Evolutionary conservation across 148 eudicot species (phyloP).

Genomic region (Diospyros kaki): DNA sequence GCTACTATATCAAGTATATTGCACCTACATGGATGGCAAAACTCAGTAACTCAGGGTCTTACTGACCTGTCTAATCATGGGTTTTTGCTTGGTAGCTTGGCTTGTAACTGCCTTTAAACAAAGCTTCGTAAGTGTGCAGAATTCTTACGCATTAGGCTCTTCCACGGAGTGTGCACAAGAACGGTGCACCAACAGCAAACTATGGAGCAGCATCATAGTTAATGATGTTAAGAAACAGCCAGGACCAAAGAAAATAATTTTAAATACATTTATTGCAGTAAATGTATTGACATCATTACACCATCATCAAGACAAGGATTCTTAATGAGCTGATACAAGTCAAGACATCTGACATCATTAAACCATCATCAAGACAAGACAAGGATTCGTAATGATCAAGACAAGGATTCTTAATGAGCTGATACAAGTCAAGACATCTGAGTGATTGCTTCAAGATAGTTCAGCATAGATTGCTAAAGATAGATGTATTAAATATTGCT

Average conservation of each 20-base stretch:
- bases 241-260: not conserved
- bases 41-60: not conserved
- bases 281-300: too few relatives aligned
- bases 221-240: not conserved
- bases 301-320: too few relatives aligned
- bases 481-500: not conserved
- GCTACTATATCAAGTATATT: not conserved
- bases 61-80: conserved; percentile 73
- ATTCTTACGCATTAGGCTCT: conserved; percentile 8
- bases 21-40: conserved; percentile 5
- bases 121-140: conserved; percentile 58
- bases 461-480: too few relatives aligned
- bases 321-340: too few relatives aligned
- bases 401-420: too few relatives aligned
- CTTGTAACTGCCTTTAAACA: conserved; percentile 80
- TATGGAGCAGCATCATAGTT: not conserved
- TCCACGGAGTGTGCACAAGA: not conserved
- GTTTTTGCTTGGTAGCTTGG: conserved; percentile 84
- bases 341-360: too few relatives aligned
- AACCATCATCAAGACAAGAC: too few relatives aligned
- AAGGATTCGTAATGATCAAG: too few relatives aligned
- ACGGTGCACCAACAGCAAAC: not conserved
- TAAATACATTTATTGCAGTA: not conserved
- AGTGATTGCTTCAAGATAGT: too few relatives aligned
- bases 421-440: too few relatives aligned